These are phyloP conservation scores for Talaromyces liani DNA, from an alignment of 495 filamentous ascomycete genomes.

Conservation along the genomic window DNA sequence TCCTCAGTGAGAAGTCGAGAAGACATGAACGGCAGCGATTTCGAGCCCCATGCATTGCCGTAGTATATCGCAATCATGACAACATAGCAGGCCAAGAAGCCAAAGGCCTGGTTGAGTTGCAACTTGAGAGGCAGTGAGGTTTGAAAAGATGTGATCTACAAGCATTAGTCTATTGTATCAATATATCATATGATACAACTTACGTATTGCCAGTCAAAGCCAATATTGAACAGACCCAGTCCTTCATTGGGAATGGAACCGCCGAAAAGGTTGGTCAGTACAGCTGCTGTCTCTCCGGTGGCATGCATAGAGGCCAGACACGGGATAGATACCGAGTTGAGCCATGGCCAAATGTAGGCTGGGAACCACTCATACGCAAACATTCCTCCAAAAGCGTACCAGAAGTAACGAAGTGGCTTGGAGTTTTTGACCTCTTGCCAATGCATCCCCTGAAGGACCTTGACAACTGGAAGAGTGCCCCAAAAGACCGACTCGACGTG, in stretches of 20 bases:
- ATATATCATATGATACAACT: background rate
- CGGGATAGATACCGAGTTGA: slow-evolving; percentile 48
- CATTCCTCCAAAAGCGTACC: slow-evolving; percentile 26
- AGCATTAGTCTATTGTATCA: background rate
- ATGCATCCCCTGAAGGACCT: slow-evolving; percentile 25
- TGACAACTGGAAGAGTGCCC: slow-evolving; percentile 24
- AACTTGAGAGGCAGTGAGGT: slow-evolving; percentile 25
- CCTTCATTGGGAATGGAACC: slow-evolving; percentile 46
- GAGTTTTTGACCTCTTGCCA: slow-evolving; percentile 23
- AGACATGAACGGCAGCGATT: slow-evolving; percentile 24
- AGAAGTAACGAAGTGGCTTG: slow-evolving; percentile 23
- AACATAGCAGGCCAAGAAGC: slow-evolving; percentile 15
- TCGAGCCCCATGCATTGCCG: slow-evolving; percentile 19
- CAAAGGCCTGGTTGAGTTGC: slow-evolving; percentile 13
- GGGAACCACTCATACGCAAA: slow-evolving; percentile 47
- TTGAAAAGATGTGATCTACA: slow-evolving; percentile 25
- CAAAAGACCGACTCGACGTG: slow-evolving; percentile 42
- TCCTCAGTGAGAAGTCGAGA: slow-evolving; percentile 12
- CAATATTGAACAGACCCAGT: slow-evolving; percentile 38
- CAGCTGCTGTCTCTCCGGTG: slow-evolving; percentile 18
- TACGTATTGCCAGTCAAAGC: slow-evolving; percentile 54
- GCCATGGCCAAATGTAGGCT: slow-evolving; percentile 45
- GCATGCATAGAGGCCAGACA: slow-evolving; percentile 39
- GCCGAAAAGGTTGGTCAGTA: slow-evolving; percentile 43
- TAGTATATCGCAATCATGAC: slow-evolving; percentile 22